A percentile compares a stretch with the other conserved stretches of the same genome.
phyloP scores from a whole-genome alignment of 2,329 filamentous ascomycete species.

The Neofusicoccum parvum region DNA sequence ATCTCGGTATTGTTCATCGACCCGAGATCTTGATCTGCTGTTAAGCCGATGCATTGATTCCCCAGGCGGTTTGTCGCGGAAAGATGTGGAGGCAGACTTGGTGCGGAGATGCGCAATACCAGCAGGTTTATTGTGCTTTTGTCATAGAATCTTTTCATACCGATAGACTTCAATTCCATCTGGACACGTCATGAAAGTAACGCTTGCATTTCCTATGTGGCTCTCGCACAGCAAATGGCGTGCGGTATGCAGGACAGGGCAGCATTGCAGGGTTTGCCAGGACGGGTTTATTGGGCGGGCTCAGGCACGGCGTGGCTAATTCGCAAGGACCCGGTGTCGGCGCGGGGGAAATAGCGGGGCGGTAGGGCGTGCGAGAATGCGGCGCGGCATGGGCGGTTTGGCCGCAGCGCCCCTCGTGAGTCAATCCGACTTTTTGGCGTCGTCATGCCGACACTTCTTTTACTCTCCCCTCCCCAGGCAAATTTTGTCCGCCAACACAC shows the following conservation, averaged over 20 bases:
- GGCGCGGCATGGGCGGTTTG: not conserved
- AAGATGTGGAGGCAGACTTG: constrained; percentile 1
- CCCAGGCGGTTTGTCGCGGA: constrained; percentile 1
- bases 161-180: not conserved
- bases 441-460: constrained; percentile 10
- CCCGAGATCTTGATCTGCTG: not conserved
- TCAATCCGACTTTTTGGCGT: constrained; percentile 20
- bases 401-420: constrained; percentile 7
- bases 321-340: not conserved
- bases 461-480: constrained; percentile 4
- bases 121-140: not conserved
- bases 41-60: constrained; percentile 3
- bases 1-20: not conserved
- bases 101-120: constrained; percentile 2
- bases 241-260: not conserved
- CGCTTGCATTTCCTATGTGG: too few species aligned
- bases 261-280: not conserved
- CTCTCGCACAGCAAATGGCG: not conserved
- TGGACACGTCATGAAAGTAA: not conserved
- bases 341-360: constrained; percentile 15
- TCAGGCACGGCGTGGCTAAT: not conserved
- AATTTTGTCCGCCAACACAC: not conserved
- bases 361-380: not conserved
- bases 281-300: not conserved
- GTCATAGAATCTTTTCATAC: not conserved